Base-by-base conservation (phyloP, 1,284 basidiomycete genomes). In the Microbotryum intermedium region DNA sequence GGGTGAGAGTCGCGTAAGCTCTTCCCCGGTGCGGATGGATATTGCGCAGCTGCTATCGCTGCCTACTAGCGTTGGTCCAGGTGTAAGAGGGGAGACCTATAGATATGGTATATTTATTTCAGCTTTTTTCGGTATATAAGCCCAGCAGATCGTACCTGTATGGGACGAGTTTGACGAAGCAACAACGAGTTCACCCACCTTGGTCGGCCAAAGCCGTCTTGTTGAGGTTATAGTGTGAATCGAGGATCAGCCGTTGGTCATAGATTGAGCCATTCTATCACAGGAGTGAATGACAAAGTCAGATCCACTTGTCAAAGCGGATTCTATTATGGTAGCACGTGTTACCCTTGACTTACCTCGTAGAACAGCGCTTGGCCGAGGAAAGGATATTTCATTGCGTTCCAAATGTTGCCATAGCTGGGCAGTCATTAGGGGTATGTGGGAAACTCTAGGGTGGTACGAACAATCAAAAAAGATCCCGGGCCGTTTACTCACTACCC, bases 221-320 rank as follows among this genome's bases (percentile, higher is more conserved):
- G 70, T 88, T 90, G 56, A 94, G 79, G 61, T 89, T 88, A 26
- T 92, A 75, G 0, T 93, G 89, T 10, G 88, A 88, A 70, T 90
- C 91, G 45, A 93, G 77, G 67, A 93, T 92, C 53, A 81, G 81
- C 60, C 92, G 92, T 53, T 92, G 45, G 45, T 26, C 23, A 34
- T 21, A 59, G 69, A 83, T 82, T 0, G 79, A 77, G 21, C 83
- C 82, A 64, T 83, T 79, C 11, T 39, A 16, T 4, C 11, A 16
- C 34, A 34, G 16, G 1, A 34, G 34, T 13, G 34, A 39, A 39
- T 11, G 18, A 18, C 0, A 39, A 39, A 2, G 1, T 39, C 13
- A 39, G 34, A 39, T 39, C 34, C 13, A 39, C 34, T 11, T 11
- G 34, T 5, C 11, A 18, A 18, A 4, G 34, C 34, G 34, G 6